Evolutionary conservation across 768 basidiomycete genomes (phyloP).

Genomic region (Podaxis sp.): DNA sequence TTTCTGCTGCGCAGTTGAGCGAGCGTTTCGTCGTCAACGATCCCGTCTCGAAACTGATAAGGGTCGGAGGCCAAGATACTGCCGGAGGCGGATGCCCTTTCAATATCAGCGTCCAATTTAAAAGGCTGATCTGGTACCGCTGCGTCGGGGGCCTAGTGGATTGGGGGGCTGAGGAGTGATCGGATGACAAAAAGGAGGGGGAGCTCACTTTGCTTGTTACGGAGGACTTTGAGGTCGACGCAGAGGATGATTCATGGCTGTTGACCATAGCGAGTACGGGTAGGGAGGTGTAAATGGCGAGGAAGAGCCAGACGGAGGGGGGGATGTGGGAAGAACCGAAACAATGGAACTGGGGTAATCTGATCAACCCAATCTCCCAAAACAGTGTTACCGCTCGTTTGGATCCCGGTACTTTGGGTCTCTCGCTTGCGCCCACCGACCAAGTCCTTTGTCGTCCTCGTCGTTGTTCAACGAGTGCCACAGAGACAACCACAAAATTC

Average conservation of each 20-base stretch:
- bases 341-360: slow-evolving; percentile 37
- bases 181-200: slow-evolving; percentile 17
- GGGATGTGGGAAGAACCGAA: slow-evolving; percentile 37
- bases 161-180: slow-evolving; percentile 13
- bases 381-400: slow-evolving; percentile 28
- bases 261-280: slow-evolving; percentile 33
- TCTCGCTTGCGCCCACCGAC: no score
- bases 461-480: no score
- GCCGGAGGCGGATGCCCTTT: slow-evolving; percentile 36
- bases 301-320: slow-evolving; percentile 25
- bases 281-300: slow-evolving; percentile 26
- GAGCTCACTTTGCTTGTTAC: slow-evolving; percentile 25
- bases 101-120: slow-evolving; percentile 44
- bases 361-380: slow-evolving; percentile 37
- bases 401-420: slow-evolving; percentile 26
- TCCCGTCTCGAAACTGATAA: slow-evolving; percentile 59
- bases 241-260: slow-evolving; percentile 26
- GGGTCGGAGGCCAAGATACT: slow-evolving; percentile 52
- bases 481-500: no score
- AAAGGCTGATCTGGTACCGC: slow-evolving; percentile 46
- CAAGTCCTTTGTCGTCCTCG: no score
- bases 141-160: slow-evolving; percentile 45
- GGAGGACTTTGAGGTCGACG: slow-evolving; percentile 28
- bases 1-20: slow-evolving; percentile 57
- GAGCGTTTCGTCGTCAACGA: slow-evolving; percentile 65